Base-by-base conservation (phyloP, 106 monocot species). In the Chionographis japonica region DNA sequence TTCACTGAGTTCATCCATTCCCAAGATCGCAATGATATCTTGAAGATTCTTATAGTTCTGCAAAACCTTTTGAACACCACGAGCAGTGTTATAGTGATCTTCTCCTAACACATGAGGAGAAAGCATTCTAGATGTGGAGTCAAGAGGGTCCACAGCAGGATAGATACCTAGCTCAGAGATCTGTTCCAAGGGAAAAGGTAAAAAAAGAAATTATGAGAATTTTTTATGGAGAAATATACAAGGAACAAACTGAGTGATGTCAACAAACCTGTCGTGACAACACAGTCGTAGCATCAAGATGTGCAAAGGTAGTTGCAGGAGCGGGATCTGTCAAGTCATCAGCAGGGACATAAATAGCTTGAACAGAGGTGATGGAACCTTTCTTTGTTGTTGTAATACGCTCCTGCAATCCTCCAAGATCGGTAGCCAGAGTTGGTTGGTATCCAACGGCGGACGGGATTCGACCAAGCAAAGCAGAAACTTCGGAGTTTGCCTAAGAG, bases 271-370 rank as follows among this genome's bases (percentile, higher is more conserved):
- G 87, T 66, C 87, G 77, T 37, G 87, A 88, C 49, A 88, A 54
- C 73, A 88, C 87, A 60, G 87, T 88, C 15, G 87, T 88, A 35
- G 87, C 87, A 71, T 88, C 87, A 80, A 88, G 87, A 88, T 88
- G 87, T 50, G 87, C 87, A 71, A 88, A 88, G 15, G 87, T 88
- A 50, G 87, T 88, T 37, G 87, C 87, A 13, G 87, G 87, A 65
- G 87, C 87, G 50, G 87, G 87, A 83, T 88, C 87, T 20, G 87
- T 88, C 77, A 88, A 83, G 77, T 88, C 87, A 83, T 88, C 87
- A 65, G 87, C 87, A 80, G 87, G 87, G 63, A 88, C 87, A 68
- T 88, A 88, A 67, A 88, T 88, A 83, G 87, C 87, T 65, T 88
- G 87, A 20, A 88, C 87, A 51, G 87, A 88, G 19, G 87, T 88